Conservation (phyloP, 2,329 filamentous ascomycete genomes). For the Ascosphaera aggregata region DNA sequence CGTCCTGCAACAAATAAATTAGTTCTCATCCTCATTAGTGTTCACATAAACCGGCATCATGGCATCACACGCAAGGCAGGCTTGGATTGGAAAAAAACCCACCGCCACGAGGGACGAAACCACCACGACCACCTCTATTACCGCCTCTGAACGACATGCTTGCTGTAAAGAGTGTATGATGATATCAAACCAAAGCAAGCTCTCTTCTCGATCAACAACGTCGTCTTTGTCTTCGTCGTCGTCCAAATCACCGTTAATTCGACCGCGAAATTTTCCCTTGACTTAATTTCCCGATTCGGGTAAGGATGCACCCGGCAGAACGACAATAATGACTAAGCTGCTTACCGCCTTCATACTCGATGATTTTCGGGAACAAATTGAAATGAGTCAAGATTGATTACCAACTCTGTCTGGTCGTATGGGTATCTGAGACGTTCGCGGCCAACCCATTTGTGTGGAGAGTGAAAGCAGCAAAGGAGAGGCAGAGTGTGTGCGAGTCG, state of each 20-base stretch:
- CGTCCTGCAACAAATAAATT: slow-evolving; percentile 25
- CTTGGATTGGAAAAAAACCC: slow-evolving; percentile 11
- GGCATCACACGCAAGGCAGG: too few relatives aligned
- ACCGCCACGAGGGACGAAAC: slow-evolving; percentile 22
- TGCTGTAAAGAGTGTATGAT: slow-evolving; percentile 2
- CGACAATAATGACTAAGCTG: neutral
- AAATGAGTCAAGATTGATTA: neutral
- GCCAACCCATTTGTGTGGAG: too few relatives aligned
- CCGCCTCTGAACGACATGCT: slow-evolving; percentile 43
- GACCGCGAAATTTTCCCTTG: neutral
- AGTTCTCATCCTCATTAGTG: slow-evolving; percentile 4
- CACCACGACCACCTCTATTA: slow-evolving; percentile 23
- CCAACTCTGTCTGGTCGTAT: too few relatives aligned
- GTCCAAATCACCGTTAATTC: neutral
- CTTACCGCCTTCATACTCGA: neutral
- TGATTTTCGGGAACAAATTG: neutral
- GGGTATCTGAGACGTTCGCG: too few relatives aligned
- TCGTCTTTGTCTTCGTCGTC: neutral
- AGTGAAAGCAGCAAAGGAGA: too few relatives aligned
- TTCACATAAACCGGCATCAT: neutral
- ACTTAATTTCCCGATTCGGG: neutral
- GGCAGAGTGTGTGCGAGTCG: too few relatives aligned
- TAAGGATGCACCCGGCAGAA: neutral
- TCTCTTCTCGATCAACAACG: neutral
- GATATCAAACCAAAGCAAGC: neutral